Base-by-base conservation (phyloP, 2,329 filamentous ascomycete species). In the Orbilia ellipsospora region DNA sequence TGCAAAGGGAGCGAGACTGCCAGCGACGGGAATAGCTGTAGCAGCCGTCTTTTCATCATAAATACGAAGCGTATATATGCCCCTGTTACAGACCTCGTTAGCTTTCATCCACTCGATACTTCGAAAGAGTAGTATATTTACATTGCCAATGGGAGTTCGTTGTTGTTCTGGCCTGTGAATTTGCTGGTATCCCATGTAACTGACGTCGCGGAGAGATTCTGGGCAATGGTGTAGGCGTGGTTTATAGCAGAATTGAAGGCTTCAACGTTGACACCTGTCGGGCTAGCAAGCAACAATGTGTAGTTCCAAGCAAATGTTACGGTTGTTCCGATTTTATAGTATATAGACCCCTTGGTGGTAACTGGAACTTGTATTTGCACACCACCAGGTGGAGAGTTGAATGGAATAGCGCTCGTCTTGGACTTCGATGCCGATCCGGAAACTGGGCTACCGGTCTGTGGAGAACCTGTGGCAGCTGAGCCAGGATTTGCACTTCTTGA, bases 301-400 rank as follows among this genome's bases (percentile, higher is more conserved):
- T 90, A 90, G 81, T 91, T 90, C 89, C 89, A 91, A 20, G 84
- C 86, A 78, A 90, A 89, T 0, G 88, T 90, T 31, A 90, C 83
- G 73, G 83, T 85, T 52, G 90, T 84, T 18, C 87, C 87, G 78
- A 90, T 86, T 81, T 89, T 90, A 84, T 88, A 90, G 82, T 87
- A 90, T 65, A 86, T 85, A 3, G 85, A 82, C 13, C 85, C 83
- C 7, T 84, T 83, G 7, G 82, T 80, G 7, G 83, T 80, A 59
- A 83, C 83, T 1, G 89, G 89, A 4, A 87, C 88, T 63, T 90
- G 83, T 86, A 90, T 88, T 51, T 84, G 84, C 67, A 90, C 84
- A 65, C 88, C 88, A 54, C 89, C 89, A 2, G 87, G 84, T 23
- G 69, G 69, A 16, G 62, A 28, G 20, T 62, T 66, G 31, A 62